These are phyloP conservation scores for Dipteronia dyeriana DNA, from an alignment of 345 rosid species.

Conservation along the genomic window DNA sequence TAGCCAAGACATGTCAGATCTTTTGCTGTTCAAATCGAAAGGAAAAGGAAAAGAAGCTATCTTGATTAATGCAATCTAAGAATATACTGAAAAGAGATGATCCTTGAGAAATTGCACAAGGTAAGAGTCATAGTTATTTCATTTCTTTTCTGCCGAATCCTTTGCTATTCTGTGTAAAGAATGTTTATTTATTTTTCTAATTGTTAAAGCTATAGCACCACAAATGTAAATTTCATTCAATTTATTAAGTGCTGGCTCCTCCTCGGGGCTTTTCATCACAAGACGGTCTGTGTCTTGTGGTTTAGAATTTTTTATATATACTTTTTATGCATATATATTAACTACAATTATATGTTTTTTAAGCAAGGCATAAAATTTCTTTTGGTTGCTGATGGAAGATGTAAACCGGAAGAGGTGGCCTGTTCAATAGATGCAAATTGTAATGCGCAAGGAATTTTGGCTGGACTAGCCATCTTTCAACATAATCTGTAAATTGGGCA, in stretches of 20 bases:
- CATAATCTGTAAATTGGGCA: too few species aligned
- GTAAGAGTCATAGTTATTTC: neutral
- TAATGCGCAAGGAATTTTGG: too few species aligned
- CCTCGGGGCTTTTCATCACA: neutral
- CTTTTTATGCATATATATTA: neutral
- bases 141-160: constrained; percentile 2
- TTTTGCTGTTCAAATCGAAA: too few species aligned
- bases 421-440: neutral
- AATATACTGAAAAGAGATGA: neutral
- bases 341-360: neutral
- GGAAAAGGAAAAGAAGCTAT: neutral
- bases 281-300: neutral
- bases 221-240: constrained; percentile 1
- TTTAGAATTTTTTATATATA: too few species aligned
- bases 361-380: too few species aligned
- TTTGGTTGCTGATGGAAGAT: neutral
- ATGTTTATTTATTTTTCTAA: neutral
- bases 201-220: neutral
- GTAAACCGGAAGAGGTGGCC: neutral
- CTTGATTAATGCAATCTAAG: neutral
- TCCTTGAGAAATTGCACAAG: neutral
- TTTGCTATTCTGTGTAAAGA: neutral
- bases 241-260: neutral
- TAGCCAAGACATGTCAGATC: constrained; percentile 4
- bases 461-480: too few species aligned